A percentile compares a stretch with the other conserved stretches of the same genome.
phyloP scores from a whole-genome alignment of 1,284 basidiomycete genomes.

The Ganoderma lucidum region DNA sequence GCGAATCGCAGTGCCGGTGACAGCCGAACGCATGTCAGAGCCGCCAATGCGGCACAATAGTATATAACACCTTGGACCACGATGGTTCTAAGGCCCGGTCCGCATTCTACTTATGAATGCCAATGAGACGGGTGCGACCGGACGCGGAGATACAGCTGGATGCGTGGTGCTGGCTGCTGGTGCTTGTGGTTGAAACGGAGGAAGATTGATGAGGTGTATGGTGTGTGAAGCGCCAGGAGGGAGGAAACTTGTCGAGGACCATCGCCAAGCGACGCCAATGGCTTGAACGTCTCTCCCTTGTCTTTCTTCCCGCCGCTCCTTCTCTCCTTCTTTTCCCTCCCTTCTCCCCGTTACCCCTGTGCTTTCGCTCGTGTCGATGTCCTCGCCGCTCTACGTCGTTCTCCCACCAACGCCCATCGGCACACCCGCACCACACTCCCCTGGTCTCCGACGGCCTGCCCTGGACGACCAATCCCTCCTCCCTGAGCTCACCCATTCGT shows the following conservation, averaged over 20 bases:
- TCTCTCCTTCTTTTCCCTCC: conserved; percentile 19
- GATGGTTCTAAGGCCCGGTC: not conserved
- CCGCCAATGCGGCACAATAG: not conserved
- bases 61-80: not conserved
- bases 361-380: conserved; percentile 46
- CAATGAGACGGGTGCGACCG: not conserved
- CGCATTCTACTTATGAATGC: not conserved
- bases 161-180: not conserved
- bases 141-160: not conserved
- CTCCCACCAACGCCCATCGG: conserved; percentile 50
- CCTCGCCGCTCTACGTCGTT: conserved; percentile 52
- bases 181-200: not conserved
- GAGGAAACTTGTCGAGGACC: conserved; percentile 15
- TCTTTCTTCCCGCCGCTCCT: conserved; percentile 22
- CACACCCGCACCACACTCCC: conserved; percentile 34
- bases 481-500: conserved; percentile 39
- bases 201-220: conserved; percentile 3
- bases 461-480: conserved; percentile 34
- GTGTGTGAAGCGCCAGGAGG: conserved; percentile 1
- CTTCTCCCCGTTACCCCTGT: conserved; percentile 12
- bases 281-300: conserved; percentile 15
- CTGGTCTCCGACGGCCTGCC: conserved; percentile 35
- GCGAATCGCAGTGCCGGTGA: not conserved
- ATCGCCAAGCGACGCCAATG: conserved; percentile 24
- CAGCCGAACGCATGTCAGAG: not conserved